Base-by-base conservation (phyloP, 2,329 filamentous ascomycete genomes). In the Dryadomyces quercivorus region DNA sequence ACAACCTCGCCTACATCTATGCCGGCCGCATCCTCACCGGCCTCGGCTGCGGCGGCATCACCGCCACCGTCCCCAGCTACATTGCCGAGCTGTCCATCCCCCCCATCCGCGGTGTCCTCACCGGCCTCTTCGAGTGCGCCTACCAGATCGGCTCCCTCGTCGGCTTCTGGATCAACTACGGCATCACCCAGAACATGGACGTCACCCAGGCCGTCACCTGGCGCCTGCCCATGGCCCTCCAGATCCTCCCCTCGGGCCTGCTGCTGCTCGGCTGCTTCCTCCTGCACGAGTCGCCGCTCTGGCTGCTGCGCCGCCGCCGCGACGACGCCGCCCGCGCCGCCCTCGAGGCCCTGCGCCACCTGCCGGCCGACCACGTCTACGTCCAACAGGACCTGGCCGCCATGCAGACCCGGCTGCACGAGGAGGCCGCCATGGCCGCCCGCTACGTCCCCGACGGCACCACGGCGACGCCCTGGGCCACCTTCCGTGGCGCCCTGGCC, bases 31-130 rank as follows among this genome's bases (percentile, higher is more conserved):
- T 78, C 58, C 67, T 82, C 38, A 78, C 75, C 1, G 78, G 79
- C 1, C 72, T 78, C 63, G 78, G 76, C 20, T 73, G 79, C 48
- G 79, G 78, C n/a, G 64, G 77, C 44, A 71, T 80, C 61, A 76
- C 73, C 9, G 79, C 77, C 61, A 77, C 75, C 6, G 77, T 84
- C 2, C 82, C 81, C 3, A 74, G 80, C 38, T 85, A 85, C 63
- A 80, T 83, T 56, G 77, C 80, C 10, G 82, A 85, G 63, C 75
- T 78, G 53, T 79, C 81, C 0, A 72, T 79, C 59, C 73, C 80
- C 0, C 75, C 75, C 2, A 80, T 75, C 53, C 74, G 81, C 60
- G 80, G 80, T 60, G 69, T 79, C 26, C 72, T 81, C 3, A 77
- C 78, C 7, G 78, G 78, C 15, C 63, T 78, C 31, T 77, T 72